Base-by-base conservation (phyloP, 805 yeast species). In the Komagataella populi region DNA sequence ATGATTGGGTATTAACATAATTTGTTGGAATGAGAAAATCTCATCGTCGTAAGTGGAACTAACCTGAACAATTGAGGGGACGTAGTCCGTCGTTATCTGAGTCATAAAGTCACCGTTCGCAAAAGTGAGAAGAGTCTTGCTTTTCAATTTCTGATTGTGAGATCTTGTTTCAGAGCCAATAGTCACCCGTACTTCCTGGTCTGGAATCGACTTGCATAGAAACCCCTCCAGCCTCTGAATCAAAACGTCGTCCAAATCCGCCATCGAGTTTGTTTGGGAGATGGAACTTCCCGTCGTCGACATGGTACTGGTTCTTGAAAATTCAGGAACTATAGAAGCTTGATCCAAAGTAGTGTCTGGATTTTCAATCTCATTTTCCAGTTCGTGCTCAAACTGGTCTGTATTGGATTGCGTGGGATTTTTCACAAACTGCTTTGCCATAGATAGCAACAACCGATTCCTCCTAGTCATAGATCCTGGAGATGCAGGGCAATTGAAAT, bases 381-480 rank as follows among this genome's bases (percentile, higher is more conserved):
- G 47, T 51, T 71, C 70, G 5, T 63, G 63, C 49, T 70, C 73
- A 22, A 71, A 53, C 53, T 69, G 68, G 23, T 61, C 65, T 0
- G 64, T 65, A 1, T 68, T 58, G 8, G 63, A 57, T 14, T 51
- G 59, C 3, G 64, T 50, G 10, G 60, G 59, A 44, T 60, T 48
- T 49, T 79, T 77, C 0, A 81, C 76, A 49, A 85, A 68, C 63
- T 86, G 88, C 54, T 78, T 78, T 3, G 88, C 87, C 47, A 88
- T 65, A 0, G 88, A 74, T 20, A 84, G 63, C 36, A 90, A 70
- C 47, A 90, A 63, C 53, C 82, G 69, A 63, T 88, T 87, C 59
- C 84, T 87, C 46, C 95, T 70, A 30, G 77, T 75, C 71, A 80
- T 76, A 6, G 75, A 69, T 1, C 95, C 95, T 0, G 89, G 87